Conservation (phyloP, 306 rosid species). For the Dryas octopetala region DNA sequence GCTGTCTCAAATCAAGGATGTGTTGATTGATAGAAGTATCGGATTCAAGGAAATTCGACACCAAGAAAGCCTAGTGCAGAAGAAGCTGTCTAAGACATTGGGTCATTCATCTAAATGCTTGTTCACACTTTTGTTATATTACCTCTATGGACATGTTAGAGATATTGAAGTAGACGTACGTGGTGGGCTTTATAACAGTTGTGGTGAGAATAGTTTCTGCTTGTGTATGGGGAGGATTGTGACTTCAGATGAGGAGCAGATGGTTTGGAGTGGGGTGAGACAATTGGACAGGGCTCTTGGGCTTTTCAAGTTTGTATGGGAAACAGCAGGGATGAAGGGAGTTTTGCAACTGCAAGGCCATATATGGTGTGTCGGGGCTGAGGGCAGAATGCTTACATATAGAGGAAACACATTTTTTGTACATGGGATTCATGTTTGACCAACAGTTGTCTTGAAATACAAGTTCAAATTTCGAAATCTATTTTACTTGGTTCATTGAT, state of each 20-base stretch:
- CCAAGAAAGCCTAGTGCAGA: slow-evolving; percentile 68
- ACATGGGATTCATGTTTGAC: slow-evolving; percentile 58
- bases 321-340: slow-evolving; percentile 73
- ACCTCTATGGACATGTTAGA: slow-evolving; percentile 57
- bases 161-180: slow-evolving; percentile 73
- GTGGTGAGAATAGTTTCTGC: slow-evolving; percentile 37
- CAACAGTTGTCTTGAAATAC: background rate
- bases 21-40: slow-evolving; percentile 53
- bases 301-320: slow-evolving; percentile 81
- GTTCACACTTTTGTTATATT: slow-evolving; percentile 70
- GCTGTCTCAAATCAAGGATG: slow-evolving; percentile 71
- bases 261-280: slow-evolving; percentile 72
- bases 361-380: slow-evolving; percentile 78
- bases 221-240: slow-evolving; percentile 80
- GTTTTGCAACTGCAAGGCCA: slow-evolving; percentile 72
- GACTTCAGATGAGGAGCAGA: slow-evolving; percentile 64
- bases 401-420: slow-evolving; percentile 59
- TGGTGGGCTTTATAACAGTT: slow-evolving; percentile 57
- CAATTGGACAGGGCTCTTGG: slow-evolving; percentile 76
- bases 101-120: slow-evolving; percentile 85
- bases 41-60: slow-evolving; percentile 70
- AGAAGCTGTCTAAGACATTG: slow-evolving; percentile 72
- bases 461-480: background rate
- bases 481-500: background rate
- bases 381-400: slow-evolving; percentile 51